Percentiles rank a stretch among this genome's conserved stretches.
phyloP scores from a whole-genome alignment of 2,329 filamentous ascomycete species.

The Albophoma yamanashiensis region DNA sequence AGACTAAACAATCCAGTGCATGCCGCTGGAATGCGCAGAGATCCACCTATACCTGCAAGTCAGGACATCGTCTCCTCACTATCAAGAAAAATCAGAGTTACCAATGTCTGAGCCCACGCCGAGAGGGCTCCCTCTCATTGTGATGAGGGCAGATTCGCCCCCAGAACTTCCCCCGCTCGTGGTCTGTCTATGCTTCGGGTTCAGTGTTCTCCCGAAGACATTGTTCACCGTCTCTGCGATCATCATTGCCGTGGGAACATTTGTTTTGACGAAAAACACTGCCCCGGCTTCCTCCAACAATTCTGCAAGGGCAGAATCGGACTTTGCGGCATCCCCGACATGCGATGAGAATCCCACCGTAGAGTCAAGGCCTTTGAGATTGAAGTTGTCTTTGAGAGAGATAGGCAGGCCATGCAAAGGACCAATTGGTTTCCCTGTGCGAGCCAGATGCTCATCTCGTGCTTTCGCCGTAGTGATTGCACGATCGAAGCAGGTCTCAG shows the following conservation, averaged over 20 bases:
- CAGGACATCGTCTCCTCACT: not conserved
- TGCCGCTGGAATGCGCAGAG: constrained; percentile 41
- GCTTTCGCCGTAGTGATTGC: constrained; percentile 35
- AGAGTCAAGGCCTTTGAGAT: constrained; percentile 47
- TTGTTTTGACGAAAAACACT: constrained; percentile 47
- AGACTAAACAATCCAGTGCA: constrained; percentile 48
- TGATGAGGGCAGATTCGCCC: constrained; percentile 54
- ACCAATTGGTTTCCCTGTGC: constrained; percentile 37
- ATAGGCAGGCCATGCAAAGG: constrained; percentile 57
- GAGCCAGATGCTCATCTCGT: constrained; percentile 38
- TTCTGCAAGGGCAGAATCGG: constrained; percentile 27
- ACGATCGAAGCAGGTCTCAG: constrained; percentile 43
- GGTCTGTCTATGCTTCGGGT: constrained; percentile 46
- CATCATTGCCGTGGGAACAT: constrained; percentile 55
- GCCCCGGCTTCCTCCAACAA: constrained; percentile 37
- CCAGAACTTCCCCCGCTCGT: constrained; percentile 58
- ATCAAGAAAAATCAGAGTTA: not conserved
- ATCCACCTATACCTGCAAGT: constrained; percentile 28
- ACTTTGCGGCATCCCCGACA: constrained; percentile 42
- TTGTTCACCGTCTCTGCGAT: constrained; percentile 58
- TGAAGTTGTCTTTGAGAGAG: constrained; percentile 63
- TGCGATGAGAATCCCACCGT: constrained; percentile 55
- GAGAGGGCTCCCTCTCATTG: constrained; percentile 44
- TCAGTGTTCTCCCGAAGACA: constrained; percentile 50
- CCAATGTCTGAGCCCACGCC: constrained; percentile 56